Evolutionary conservation across 192 early-diverging fungal species (phyloP).

Genomic region (Coemansia sp.): DNA sequence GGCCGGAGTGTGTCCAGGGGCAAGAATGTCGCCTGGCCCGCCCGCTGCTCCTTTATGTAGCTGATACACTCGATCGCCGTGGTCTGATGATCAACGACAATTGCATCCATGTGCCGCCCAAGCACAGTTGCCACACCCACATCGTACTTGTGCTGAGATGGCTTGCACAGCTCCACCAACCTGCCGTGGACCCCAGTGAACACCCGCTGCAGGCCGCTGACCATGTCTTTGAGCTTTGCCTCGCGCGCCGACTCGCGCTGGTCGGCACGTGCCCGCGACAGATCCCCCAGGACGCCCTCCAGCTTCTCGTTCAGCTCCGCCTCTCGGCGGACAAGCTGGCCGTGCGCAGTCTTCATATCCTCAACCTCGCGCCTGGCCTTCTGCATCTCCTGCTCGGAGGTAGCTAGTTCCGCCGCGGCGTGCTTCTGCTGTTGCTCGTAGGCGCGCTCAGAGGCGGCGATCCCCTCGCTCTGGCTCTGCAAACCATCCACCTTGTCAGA

Average conservation of each 20-base stretch:
- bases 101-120: conserved; percentile 88
- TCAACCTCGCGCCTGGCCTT: conserved; percentile 55
- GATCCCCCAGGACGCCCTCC: conserved; percentile 62
- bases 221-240: conserved; percentile 64
- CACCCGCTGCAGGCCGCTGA: conserved; percentile 74
- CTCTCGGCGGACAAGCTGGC: conserved; percentile 55
- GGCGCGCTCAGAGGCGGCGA: conserved; percentile 26
- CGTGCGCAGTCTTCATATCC: conserved; percentile 58
- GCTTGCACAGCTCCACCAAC: conserved; percentile 82
- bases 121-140: conserved; percentile 78
- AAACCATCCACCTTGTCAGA: conserved; percentile 53
- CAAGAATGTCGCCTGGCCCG: conserved; percentile 89
- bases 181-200: conserved; percentile 90
- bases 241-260: conserved; percentile 80
- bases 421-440: conserved; percentile 35
- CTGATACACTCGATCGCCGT: conserved; percentile 95
- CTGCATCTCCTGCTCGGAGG: conserved; percentile 42
- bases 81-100: conserved; percentile 88
- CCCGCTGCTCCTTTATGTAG: conserved; percentile 86
- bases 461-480: conserved; percentile 33
- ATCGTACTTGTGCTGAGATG: conserved; percentile 90
- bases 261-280: conserved; percentile 77
- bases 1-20: conserved; percentile 78
- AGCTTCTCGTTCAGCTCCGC: conserved; percentile 82
- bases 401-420: conserved; percentile 19